Base-by-base conservation (phyloP, 2,329 filamentous ascomycete species). In the Domatiomyces catenatus region DNA sequence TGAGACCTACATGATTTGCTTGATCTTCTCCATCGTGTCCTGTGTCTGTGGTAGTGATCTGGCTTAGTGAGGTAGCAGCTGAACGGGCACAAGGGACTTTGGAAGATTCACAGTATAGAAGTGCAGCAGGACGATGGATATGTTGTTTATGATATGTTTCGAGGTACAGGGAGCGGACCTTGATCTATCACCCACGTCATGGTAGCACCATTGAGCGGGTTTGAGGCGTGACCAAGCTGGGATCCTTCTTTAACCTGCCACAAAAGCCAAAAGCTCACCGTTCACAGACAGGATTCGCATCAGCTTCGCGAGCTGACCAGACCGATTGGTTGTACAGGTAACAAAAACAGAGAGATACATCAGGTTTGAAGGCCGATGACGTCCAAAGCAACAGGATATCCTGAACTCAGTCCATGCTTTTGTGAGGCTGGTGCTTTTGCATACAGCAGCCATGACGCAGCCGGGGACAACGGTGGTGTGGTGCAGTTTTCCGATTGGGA, bases 1-100 rank as follows among this genome's bases (percentile, higher is more conserved):
- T 3, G 8, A 44, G 46, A 22, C 52, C 50, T 59, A 68, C 66
- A 63, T 54, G 42, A 63, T 51, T 46, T 59, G 57, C 52, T 64
- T 64, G 18, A 61, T 54, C 43, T 63, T 62, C 43, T 57, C 55
- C 58, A 58, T 58, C 43, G 49, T 51, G 48, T 39, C 32, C 10
- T 24, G 22, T 24, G 6, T 3, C 22, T 24, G 22, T 24, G 3
- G 15, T 15, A 15, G 32, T 15, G 32, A 15, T 39, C 32, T 15
- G 12, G 24, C 19, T 48, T 17, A 28, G 36, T 20, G 28, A 47
- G 45, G 17, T 32, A 2, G 17, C 10, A 10, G 45, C 17, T 20
- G 4, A 19, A 45, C 8, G 4, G 43, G 22, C 17, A 45, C n/a
- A 45, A 26, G 8, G 19, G 22, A 19, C 10, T 15, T 39, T 39